Base-by-base conservation (phyloP, 2,329 filamentous ascomycete species). In the Davidsoniella neocaledoniae region DNA sequence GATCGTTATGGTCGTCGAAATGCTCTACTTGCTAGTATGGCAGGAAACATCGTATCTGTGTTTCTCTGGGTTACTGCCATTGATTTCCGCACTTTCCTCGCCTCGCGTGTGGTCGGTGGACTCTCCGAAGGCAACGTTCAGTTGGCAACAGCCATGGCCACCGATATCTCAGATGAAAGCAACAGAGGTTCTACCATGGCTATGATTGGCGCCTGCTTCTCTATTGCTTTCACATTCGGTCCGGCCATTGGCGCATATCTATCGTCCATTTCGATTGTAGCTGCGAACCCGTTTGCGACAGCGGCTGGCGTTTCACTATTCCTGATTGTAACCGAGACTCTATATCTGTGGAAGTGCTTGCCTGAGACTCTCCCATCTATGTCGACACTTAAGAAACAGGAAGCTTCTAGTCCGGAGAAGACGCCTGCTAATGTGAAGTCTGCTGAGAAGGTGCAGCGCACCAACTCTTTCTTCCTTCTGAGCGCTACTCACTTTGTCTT, bases 71-170 rank as follows among this genome's bases (percentile, higher is more conserved):
- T 95, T 7, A 76, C 81, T 42, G 91, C 91, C 1, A 83, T 85
- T 49, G 90, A 96, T 66, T 98, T 98, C 67, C 79, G 88, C 40
- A 96, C 90, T 2, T 98, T 98, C 61, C 73, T 98, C 26, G 84
- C 87, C n/a, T 94, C 86, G 57, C 79, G 91, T 46, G 68, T 98
- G 2, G 85, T 98, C 1, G 91, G 91, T 21, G 91, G 91, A 0
- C 66, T 98, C 56, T 95, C 88, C 51, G 91, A 98, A 68, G 91
- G 91, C 55, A 98, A 98, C 58, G 85, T 98, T 2, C 91, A 98
- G 68, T 73, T 98, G 12, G 90, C 91, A 4, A 91, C 90, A 55
- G 90, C 91, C 40, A 96, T 98, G 63, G 91, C 91, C 16, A 91
- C 90, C 38, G 91, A 98, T 63, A 88, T 98, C 56, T 94, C 86